phyloP scores from a whole-genome alignment of 306 rosid species.

The Medicago arabica region DNA sequence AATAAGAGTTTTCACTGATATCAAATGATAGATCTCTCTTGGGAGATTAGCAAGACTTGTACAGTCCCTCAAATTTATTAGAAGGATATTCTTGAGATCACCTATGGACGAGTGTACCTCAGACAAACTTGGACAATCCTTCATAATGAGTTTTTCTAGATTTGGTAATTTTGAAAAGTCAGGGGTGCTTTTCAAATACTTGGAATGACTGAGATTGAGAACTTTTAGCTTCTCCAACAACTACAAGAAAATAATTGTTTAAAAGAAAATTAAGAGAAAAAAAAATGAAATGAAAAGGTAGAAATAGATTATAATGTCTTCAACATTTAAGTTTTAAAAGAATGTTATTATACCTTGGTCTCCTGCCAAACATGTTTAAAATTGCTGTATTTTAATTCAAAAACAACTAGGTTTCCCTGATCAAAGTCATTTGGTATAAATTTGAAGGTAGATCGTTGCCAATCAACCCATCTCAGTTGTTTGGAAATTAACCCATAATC shows the following conservation, averaged over 20 bases:
- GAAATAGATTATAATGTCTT: not conserved
- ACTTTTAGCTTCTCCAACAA: conserved; percentile 21
- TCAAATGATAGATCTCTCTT: not conserved
- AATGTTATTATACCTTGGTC: conserved; percentile 37
- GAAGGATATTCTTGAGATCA: not conserved
- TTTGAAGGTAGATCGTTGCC: conserved; percentile 46
- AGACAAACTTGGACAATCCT: not conserved
- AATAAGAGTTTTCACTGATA: not conserved
- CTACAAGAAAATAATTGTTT: not conserved
- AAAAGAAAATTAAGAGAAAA: not conserved
- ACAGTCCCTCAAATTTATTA: not conserved
- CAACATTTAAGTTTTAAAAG: not conserved
- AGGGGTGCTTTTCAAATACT: conserved; percentile 29
- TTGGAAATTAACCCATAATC: conserved; percentile 28
- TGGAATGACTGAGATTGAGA: conserved; percentile 39
- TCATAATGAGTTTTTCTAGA: not conserved
- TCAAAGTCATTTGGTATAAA: conserved; percentile 38
- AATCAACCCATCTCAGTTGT: conserved; percentile 45
- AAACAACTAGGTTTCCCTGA: conserved; percentile 36
- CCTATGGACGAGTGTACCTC: not conserved
- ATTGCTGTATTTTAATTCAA: conserved; percentile 32
- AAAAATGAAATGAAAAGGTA: not conserved
- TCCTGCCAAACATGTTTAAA: conserved; percentile 44
- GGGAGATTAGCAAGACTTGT: not conserved
- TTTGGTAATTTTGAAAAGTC: conserved; percentile 37